Percentiles rank a stretch among this genome's conserved stretches.
phyloP scores from a whole-genome alignment of 768 basidiomycete genomes.

The Amanita jacksonii region DNA sequence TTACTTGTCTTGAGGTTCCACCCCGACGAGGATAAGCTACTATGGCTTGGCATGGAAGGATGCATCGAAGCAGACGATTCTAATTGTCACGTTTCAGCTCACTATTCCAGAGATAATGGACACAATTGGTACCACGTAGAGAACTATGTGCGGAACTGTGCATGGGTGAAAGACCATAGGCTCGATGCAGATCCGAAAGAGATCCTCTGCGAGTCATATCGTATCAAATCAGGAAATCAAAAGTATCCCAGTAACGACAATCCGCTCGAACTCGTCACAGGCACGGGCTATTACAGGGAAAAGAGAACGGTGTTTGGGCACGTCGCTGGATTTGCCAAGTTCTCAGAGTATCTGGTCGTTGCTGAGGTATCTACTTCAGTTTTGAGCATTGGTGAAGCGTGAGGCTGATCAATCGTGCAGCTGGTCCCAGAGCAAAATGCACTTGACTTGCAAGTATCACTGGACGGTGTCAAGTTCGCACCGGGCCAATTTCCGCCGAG shows the following conservation, averaged over 20 bases:
- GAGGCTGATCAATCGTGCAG: conserved; percentile 20
- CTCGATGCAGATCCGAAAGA: conserved; percentile 76
- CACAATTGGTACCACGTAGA: conserved; percentile 70
- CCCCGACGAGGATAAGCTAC: conserved; percentile 71
- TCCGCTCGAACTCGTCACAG: conserved; percentile 72
- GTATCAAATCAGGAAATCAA: conserved; percentile 76
- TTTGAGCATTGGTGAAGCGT: not conserved
- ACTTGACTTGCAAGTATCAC: conserved; percentile 82
- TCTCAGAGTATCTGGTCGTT: conserved; percentile 93
- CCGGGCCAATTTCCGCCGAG: conserved; percentile 83
- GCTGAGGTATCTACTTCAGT: conserved; percentile 56
- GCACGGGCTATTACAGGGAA: conserved; percentile 59
- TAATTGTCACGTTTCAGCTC: conserved; percentile 67
- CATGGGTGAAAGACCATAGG: conserved; percentile 79
- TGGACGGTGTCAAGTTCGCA: conserved; percentile 83
- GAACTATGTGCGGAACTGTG: conserved; percentile 82
- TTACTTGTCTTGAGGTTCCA: conserved; percentile 81
- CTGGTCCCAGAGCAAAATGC: conserved; percentile 43
- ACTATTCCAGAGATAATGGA: conserved; percentile 72
- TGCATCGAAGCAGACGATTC: conserved; percentile 37
- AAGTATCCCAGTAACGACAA: conserved; percentile 43
- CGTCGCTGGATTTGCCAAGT: conserved; percentile 94
- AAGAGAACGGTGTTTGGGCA: conserved; percentile 75
- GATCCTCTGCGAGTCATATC: conserved; percentile 88
- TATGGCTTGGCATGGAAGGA: conserved; percentile 77